Evolutionary conservation across 208 protist species (phyloP).

Genomic region (Leishmania amazonensis): DNA sequence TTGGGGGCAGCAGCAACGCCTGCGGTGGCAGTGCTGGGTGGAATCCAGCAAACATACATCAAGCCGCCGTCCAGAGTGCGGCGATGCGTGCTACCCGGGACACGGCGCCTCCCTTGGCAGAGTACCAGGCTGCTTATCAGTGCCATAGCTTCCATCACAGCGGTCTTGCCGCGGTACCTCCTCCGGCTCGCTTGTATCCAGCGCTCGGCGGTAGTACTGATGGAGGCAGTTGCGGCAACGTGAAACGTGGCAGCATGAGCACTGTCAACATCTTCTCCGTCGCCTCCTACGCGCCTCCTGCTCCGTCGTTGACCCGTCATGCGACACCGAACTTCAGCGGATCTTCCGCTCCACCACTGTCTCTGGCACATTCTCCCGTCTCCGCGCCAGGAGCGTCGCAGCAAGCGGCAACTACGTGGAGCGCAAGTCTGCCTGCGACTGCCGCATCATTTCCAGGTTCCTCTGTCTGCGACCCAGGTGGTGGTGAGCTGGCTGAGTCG

Average conservation of each 20-base stretch:
- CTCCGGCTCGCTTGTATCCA: conserved; percentile 13
- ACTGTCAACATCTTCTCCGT: not conserved
- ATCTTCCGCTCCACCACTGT: not conserved
- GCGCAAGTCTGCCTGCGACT: not conserved
- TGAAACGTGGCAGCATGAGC: not conserved
- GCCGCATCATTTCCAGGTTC: not conserved
- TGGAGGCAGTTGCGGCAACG: not conserved
- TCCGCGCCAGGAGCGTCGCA: not conserved
- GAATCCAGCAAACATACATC: not conserved
- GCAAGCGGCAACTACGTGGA: not conserved
- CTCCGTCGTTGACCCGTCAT: not conserved
- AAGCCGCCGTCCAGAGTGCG: not conserved
- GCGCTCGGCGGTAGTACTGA: not conserved
- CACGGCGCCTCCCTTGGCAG: conserved; percentile 7
- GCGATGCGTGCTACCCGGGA: conserved; percentile 2
- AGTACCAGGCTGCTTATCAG: conserved; percentile 14
- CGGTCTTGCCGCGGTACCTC: not conserved
- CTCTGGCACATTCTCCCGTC: not conserved
- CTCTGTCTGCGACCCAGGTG: not conserved
- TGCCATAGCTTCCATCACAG: not conserved
- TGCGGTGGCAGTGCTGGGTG: not conserved
- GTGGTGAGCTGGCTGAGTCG: not conserved
- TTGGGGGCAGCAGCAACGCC: not conserved
- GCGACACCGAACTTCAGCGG: not conserved
- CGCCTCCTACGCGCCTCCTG: conserved; percentile 5